Conservation (phyloP, 805 yeast species). For the Scheffersomyces ergatensis region DNA sequence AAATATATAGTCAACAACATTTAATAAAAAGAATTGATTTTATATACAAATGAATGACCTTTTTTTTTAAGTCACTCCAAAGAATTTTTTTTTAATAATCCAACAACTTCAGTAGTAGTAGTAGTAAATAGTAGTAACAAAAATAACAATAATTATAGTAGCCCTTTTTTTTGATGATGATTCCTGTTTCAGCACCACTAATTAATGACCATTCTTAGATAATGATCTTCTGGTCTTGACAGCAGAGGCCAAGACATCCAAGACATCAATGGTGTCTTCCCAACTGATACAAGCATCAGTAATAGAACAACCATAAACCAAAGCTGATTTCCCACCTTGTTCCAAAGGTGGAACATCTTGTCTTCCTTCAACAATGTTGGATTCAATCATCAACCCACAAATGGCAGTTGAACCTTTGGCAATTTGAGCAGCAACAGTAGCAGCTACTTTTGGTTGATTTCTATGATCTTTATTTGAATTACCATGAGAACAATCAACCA, state of each 20-base stretch:
- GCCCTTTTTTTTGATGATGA: not conserved
- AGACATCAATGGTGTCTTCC: constrained; percentile 76
- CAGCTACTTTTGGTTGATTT: constrained; percentile 90
- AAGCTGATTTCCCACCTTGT: constrained; percentile 64
- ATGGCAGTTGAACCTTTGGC: constrained; percentile 69
- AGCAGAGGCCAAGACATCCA: constrained; percentile 71
- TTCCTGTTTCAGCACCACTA: not conserved
- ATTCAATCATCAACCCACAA: constrained; percentile 96
- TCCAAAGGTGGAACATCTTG: constrained; percentile 77
- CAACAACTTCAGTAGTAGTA: too few relatives aligned
- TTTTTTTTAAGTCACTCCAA: too few relatives aligned
- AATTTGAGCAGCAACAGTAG: constrained; percentile 74
- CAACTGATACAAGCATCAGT: constrained; percentile 98
- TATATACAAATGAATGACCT: too few relatives aligned
- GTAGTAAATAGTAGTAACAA: too few relatives aligned
- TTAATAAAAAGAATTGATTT: too few relatives aligned
- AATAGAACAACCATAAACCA: constrained; percentile 90
- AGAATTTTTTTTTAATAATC: too few relatives aligned
- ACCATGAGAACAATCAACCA: constrained; percentile 98
- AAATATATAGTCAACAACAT: too few relatives aligned
- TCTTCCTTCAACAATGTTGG: constrained; percentile 87
- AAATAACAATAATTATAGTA: too few relatives aligned
- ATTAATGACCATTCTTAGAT: not conserved
- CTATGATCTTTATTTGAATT: constrained; percentile 87
- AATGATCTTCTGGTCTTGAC: constrained; percentile 69